Evolutionary conservation across 164 flowering plant genomes (phyloP).

Genomic region (Sedum album): DNA sequence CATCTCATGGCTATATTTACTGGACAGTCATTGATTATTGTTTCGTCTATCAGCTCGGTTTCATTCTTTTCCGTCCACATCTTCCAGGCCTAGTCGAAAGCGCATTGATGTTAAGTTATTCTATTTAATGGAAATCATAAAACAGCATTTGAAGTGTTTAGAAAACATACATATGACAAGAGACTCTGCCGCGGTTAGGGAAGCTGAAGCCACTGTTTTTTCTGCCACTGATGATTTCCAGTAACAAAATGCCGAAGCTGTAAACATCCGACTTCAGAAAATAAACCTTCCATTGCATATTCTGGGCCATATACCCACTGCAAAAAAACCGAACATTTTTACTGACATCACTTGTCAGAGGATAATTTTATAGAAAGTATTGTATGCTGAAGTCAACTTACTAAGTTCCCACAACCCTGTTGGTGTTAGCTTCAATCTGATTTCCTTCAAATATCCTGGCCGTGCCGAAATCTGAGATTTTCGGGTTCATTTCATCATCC

Average conservation of each 20-base stretch:
- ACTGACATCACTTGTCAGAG: not conserved
- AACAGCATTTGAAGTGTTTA: not conserved
- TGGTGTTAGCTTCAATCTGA: conserved; percentile 20
- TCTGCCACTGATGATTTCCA: conserved; percentile 31
- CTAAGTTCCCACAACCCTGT: conserved; percentile 24
- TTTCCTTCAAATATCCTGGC: conserved; percentile 24
- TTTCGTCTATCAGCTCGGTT: conserved; percentile 10
- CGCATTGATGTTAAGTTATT: not conserved
- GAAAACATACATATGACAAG: conserved; percentile 9
- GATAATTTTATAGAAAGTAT: not conserved
- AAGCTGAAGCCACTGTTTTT: conserved; percentile 18
- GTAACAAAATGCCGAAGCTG: conserved; percentile 38
- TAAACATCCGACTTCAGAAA: conserved; percentile 40
- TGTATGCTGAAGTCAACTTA: conserved; percentile 12
- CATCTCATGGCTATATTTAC: conserved; percentile 13
- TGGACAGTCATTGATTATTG: conserved; percentile 7
- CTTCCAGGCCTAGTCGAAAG: conserved; percentile 9
- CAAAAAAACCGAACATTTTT: not conserved
- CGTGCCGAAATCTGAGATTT: conserved; percentile 30
- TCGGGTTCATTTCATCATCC: conserved; percentile 25
- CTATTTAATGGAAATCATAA: not conserved
- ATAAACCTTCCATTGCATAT: conserved; percentile 32
- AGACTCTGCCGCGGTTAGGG: conserved; percentile 11
- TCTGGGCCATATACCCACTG: conserved; percentile 29
- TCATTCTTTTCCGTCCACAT: conserved; percentile 10